A percentile compares a stretch with the other conserved stretches of the same genome.
phyloP scores from a whole-genome alignment of 1,284 basidiomycete genomes.

The Ustilago trichophora region DNA sequence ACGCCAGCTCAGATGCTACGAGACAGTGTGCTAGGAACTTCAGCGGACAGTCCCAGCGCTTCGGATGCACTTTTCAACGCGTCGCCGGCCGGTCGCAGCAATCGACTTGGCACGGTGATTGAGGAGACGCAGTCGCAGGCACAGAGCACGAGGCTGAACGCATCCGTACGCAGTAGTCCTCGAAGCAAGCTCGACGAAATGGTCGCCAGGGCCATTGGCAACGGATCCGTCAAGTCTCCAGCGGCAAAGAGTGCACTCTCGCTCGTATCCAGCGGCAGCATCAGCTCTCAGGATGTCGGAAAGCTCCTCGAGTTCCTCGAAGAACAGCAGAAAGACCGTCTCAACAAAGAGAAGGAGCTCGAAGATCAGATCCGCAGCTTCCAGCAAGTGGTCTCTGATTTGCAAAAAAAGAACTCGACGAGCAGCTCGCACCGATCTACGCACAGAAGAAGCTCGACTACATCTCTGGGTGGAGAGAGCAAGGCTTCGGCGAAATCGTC shows the following conservation, averaged over 20 bases:
- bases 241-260: constrained; percentile 26
- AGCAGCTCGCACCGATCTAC: constrained; percentile 18
- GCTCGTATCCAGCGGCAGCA: constrained; percentile 40
- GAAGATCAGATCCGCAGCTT: constrained; percentile 51
- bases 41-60: neutral
- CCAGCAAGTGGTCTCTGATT: constrained; percentile 42
- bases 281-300: constrained; percentile 48
- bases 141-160: constrained; percentile 38
- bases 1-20: constrained; percentile 48
- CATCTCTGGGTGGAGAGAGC: constrained; percentile 20
- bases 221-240: constrained; percentile 14
- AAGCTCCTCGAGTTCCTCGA: constrained; percentile 53
- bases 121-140: constrained; percentile 56
- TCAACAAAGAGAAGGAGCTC: constrained; percentile 39
- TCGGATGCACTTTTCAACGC: constrained; percentile 23
- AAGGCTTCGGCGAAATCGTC: constrained; percentile 12
- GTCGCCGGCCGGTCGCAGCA: constrained; percentile 9
- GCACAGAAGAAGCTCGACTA: constrained; percentile 10
- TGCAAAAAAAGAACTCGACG: constrained; percentile 39
- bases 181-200: constrained; percentile 28
- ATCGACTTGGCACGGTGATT: constrained; percentile 49
- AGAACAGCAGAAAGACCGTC: constrained; percentile 41
- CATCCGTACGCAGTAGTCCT: constrained; percentile 30
- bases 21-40: constrained; percentile 30
- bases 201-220: constrained; percentile 11